Conservation (phyloP, 2,329 filamentous ascomycete genomes). For the Diaporthe velutina region DNA sequence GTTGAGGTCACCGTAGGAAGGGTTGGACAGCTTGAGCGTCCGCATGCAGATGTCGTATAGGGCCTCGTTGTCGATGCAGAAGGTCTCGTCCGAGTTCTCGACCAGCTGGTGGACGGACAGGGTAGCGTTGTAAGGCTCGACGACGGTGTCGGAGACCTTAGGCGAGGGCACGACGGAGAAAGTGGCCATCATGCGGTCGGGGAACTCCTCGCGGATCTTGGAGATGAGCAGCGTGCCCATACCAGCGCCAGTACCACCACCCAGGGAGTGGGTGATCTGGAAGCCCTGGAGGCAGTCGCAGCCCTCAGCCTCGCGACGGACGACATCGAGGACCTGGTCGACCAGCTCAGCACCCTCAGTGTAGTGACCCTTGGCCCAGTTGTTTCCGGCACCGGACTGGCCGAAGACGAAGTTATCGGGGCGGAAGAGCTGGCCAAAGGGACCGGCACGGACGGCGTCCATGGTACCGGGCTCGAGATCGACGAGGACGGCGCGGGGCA, state of each 20-base stretch:
- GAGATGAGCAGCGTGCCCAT: conserved; percentile 99
- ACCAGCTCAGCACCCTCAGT: conserved; percentile 99
- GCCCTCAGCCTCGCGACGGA: conserved; percentile 97
- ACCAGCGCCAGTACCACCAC: conserved; percentile 99
- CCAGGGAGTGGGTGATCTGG: conserved; percentile 99
- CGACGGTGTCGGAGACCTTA: conserved; percentile 99
- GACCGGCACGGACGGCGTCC: conserved; percentile 98
- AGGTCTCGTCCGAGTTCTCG: conserved; percentile 99
- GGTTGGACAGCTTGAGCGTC: conserved; percentile 98
- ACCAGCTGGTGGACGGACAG: conserved; percentile 99
- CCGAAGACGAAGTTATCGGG: conserved; percentile 99
- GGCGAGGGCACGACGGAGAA: conserved; percentile 99
- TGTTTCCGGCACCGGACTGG: conserved; percentile 99
- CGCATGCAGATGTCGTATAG: conserved; percentile 99
- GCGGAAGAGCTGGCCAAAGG: conserved; percentile 99
- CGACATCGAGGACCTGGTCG: conserved; percentile 97
- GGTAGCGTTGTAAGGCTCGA: conserved; percentile 99
- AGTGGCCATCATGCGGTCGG: conserved; percentile 99
- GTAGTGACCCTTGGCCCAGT: conserved; percentile 99
- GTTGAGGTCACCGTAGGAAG: conserved; percentile 99
- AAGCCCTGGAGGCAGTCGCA: conserved; percentile 99
- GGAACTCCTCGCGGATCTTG: conserved; percentile 99
- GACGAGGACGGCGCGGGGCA: conserved; percentile 98
- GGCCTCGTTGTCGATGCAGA: conserved; percentile 99
- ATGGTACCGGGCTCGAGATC: conserved; percentile 99